Base-by-base conservation (phyloP, 2,329 filamentous ascomycete species). In the Lasiodiplodia citricola region DNA sequence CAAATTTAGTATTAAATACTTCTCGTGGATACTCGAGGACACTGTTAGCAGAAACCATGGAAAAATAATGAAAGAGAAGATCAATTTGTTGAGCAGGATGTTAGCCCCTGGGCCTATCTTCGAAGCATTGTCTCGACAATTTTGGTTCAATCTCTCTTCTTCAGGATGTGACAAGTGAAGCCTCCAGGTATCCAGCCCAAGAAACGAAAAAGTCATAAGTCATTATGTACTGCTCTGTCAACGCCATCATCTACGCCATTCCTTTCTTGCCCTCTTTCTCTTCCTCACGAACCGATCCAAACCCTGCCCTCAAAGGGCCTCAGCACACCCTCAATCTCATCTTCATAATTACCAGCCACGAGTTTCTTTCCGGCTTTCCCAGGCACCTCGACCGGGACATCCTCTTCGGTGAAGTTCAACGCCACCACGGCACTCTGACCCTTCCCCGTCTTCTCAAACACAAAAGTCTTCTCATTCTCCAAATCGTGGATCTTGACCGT, bases 401-500 rank as follows among this genome's bases (percentile, higher is more conserved):
- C 47, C 11, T 75, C 69, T 0, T 75, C 73, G 1, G 78, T 79
- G 66, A 82, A 82, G 55, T 82, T 82, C 35, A 81, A 66, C n/a
- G 78, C 75, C 0, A 82, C 75, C 0, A 81, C 63, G 2, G 77
- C 79, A 8, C 68, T 75, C 66, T 74, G 75, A 6, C 74, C 76
- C 69, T 73, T 73, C 73, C 72, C 82, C 82, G 66, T 73, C 73
- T 63, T 64, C 44, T 64, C 60, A 64, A 80, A 81, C 11, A 86
- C 83, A 73, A 91, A 91, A 0, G 88, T 78, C 31, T 84, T 77
- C 69, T 80, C 74, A 38, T 87, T 84, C 4, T 87, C 81, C 0
- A 81, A 77, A 0, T 87, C 84, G 1, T 91, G 75, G 28, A 86
- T 72, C 62, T 84, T 82, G 70, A 91, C 92, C 66, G 87, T 81